Conservation (phyloP, 352 stramenopile genomes). For the Globisporangium echinulatum region DNA sequence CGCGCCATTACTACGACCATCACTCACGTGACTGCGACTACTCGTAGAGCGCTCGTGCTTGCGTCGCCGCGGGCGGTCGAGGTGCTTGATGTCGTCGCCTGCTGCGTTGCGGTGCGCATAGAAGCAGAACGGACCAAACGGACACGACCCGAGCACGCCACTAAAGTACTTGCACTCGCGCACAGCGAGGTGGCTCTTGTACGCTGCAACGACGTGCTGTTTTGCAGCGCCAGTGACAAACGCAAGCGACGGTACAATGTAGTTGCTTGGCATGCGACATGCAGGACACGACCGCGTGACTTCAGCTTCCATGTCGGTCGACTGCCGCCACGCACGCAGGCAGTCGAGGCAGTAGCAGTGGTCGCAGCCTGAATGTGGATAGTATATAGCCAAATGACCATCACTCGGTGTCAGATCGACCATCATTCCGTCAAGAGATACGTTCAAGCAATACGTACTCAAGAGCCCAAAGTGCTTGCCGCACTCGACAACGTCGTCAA, state of each 20-base stretch:
- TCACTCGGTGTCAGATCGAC: no score
- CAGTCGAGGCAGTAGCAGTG: conserved; percentile 80
- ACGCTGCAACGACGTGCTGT: conserved; percentile 42
- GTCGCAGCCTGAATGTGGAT: conserved; percentile 30
- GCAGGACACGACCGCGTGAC: conserved; percentile 60
- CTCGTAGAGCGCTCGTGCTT: conserved; percentile 1
- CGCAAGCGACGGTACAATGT: conserved; percentile 72
- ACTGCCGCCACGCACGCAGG: conserved; percentile 60
- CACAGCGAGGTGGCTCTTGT: conserved; percentile 69
- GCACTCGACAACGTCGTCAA: conserved; percentile 71
- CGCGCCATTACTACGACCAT: conserved; percentile 10
- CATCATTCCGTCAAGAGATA: no score
- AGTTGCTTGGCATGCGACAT: conserved; percentile 62
- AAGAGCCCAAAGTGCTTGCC: conserved; percentile 79
- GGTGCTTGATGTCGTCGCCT: conserved; percentile 58
- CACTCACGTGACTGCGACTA: conserved; percentile 11
- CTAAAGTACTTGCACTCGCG: conserved; percentile 82
- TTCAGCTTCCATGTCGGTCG: conserved; percentile 68
- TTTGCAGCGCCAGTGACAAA: conserved; percentile 68
- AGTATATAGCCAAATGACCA: no score
- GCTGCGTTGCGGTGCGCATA: conserved; percentile 60
- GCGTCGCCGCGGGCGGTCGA: conserved; percentile 34
- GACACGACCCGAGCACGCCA: conserved; percentile 55
- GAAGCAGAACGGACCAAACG: conserved; percentile 69
- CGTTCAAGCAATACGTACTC: conserved; percentile 23